Percentiles rank a stretch among this genome's conserved stretches.
Conservation (phyloP, 352 stramenopile genomes). For the Globisporangium abappressorium region DNA sequence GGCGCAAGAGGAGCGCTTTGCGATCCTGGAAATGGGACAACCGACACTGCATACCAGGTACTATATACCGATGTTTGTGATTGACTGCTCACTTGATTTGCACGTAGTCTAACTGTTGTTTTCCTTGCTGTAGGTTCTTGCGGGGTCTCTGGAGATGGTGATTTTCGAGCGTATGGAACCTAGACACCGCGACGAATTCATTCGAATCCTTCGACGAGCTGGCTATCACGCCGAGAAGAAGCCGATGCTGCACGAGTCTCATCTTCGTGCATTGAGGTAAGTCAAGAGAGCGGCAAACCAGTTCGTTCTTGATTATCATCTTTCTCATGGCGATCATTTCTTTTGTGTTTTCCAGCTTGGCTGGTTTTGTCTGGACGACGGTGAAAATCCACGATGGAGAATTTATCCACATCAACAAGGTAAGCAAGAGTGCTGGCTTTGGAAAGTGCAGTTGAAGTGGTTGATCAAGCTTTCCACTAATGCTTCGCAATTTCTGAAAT, state of each 20-base stretch:
- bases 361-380: conserved; percentile 70
- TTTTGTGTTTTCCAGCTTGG: conserved; percentile 28
- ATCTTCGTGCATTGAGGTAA: conserved; percentile 60
- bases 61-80: neutral
- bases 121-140: conserved; percentile 39
- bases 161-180: conserved; percentile 81
- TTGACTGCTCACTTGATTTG: neutral
- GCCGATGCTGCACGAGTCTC: conserved; percentile 72
- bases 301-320: neutral
- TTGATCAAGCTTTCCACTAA: neutral
- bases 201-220: conserved; percentile 50
- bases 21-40: conserved; percentile 77
- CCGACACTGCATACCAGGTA: conserved; percentile 75
- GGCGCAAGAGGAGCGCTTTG: conserved; percentile 53
- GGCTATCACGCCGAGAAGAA: conserved; percentile 64
- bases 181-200: conserved; percentile 55
- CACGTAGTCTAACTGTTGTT: neutral
- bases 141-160: conserved; percentile 76
- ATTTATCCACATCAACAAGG: conserved; percentile 85
- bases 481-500: neutral
- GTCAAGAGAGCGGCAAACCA: neutral
- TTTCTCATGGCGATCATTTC: neutral
- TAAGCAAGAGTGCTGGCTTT: conserved; percentile 6
- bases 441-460: neutral
- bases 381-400: conserved; percentile 76